A percentile compares a stretch with the other conserved stretches of the same genome.
Evolutionary conservation across 1,284 basidiomycete species (phyloP).

Genomic region (Fomitopsis pinicola): DNA sequence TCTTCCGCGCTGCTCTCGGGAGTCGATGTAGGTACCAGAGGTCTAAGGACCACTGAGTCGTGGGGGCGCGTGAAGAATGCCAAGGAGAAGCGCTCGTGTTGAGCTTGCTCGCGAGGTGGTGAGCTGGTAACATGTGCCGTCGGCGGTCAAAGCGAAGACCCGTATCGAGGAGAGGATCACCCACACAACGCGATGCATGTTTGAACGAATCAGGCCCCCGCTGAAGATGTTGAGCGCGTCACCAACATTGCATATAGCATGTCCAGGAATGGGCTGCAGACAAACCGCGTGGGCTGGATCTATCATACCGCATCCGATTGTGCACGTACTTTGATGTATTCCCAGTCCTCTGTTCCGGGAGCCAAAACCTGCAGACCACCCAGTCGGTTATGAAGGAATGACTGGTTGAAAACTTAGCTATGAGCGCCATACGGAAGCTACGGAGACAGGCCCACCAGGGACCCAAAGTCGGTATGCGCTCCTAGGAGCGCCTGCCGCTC

Average conservation of each 20-base stretch:
- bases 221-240: slow-evolving; percentile 56
- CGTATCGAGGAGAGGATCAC: slow-evolving; percentile 8
- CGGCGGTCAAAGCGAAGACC: no score
- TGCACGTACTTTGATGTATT: slow-evolving; percentile 5
- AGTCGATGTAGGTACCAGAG: slow-evolving; percentile 24
- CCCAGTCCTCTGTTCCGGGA: slow-evolving; percentile 6
- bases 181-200: slow-evolving; percentile 48
- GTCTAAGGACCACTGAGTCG: slow-evolving; percentile 41
- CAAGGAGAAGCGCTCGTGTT: slow-evolving; percentile 50
- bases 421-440: neutral
- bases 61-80: slow-evolving; percentile 63
- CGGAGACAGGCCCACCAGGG: slow-evolving; percentile 3
- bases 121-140: slow-evolving; percentile 24
- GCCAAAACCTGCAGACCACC: slow-evolving; percentile 10
- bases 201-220: slow-evolving; percentile 54
- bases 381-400: slow-evolving; percentile 9
- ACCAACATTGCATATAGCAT: slow-evolving; percentile 59
- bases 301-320: neutral
- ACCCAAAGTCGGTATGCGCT: slow-evolving; percentile 10
- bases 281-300: neutral
- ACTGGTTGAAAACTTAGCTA: neutral
- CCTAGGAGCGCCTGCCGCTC: slow-evolving; percentile 6
- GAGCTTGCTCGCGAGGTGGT: slow-evolving; percentile 41
- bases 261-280: slow-evolving; percentile 49
- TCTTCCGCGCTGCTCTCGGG: neutral